Percentiles rank a stretch among this genome's conserved stretches.
These are phyloP conservation scores for Delonix regia DNA, from an alignment of 306 rosid species.

Conservation along the genomic window DNA sequence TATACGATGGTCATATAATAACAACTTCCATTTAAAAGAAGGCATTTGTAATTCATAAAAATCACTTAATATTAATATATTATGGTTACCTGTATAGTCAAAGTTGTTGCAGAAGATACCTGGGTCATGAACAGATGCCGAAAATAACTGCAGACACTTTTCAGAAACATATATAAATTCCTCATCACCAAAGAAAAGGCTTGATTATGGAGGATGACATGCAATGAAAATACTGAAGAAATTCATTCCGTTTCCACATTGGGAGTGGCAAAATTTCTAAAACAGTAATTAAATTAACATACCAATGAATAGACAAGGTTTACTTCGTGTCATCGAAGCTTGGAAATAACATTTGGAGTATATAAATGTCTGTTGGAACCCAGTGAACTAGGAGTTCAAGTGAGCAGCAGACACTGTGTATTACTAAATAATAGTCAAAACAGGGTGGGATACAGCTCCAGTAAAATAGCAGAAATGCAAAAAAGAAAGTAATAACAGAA, in stretches of 20 bases:
- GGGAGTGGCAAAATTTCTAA: slow-evolving; percentile 4
- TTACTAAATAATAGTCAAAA: no score
- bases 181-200: slow-evolving; percentile 15
- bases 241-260: not conserved
- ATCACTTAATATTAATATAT: slow-evolving; percentile 26
- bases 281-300: not conserved
- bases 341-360: not conserved
- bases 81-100: slow-evolving; percentile 69
- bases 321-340: slow-evolving; percentile 19
- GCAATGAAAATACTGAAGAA: not conserved
- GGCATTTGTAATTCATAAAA: not conserved
- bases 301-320: slow-evolving; percentile 20
- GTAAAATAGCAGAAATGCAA: no score
- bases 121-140: no score
- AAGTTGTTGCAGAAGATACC: slow-evolving; percentile 53
- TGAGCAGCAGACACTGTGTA: no score
- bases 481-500: no score
- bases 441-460: no score
- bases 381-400: no score
- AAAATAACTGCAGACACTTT: no score
- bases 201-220: slow-evolving; percentile 29
- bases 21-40: slow-evolving; percentile 17
- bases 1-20: not conserved
- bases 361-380: no score
- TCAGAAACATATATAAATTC: slow-evolving; percentile 42